Evolutionary conservation across 768 basidiomycete genomes (phyloP).

Genomic region (Clavaria fumosa): DNA sequence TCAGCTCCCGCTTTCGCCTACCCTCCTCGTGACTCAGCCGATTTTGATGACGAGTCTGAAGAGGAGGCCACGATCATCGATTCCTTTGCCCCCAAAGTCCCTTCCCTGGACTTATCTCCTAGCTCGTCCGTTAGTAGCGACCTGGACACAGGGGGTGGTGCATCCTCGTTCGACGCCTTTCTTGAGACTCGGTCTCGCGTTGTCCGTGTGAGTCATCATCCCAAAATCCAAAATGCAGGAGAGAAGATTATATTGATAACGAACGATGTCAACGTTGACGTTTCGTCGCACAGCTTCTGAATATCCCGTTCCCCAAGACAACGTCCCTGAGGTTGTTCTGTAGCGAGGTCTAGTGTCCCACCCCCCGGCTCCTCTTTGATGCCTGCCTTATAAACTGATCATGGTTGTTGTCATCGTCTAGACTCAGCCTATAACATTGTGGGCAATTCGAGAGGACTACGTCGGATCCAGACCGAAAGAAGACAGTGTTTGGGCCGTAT

Average conservation of each 20-base stretch:
- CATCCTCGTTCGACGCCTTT: slow-evolving; percentile 24
- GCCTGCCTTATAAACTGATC: too few species aligned
- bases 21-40: too few species aligned
- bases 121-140: slow-evolving; percentile 22
- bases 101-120: slow-evolving; percentile 17
- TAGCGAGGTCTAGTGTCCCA: slow-evolving; percentile 11
- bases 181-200: slow-evolving; percentile 35
- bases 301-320: slow-evolving; percentile 24
- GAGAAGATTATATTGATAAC: too few species aligned
- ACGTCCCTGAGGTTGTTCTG: slow-evolving; percentile 22
- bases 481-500: slow-evolving; percentile 39
- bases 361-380: too few species aligned
- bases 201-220: slow-evolving; percentile 33
- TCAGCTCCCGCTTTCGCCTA: too few species aligned
- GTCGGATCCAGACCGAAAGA: slow-evolving; percentile 10
- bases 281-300: slow-evolving; percentile 21
- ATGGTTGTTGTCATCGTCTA: too few species aligned
- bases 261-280: slow-evolving; percentile 7
- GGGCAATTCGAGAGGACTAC: slow-evolving; percentile 28
- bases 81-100: slow-evolving; percentile 17
- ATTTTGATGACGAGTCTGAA: too few species aligned
- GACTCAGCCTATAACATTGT: slow-evolving; percentile 32
- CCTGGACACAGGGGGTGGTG: slow-evolving; percentile 9
- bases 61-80: slow-evolving; percentile 14
- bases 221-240: too few species aligned